Evolutionary conservation across 2,329 filamentous ascomycete species (phyloP).

Genomic region (Fusarium luffae): DNA sequence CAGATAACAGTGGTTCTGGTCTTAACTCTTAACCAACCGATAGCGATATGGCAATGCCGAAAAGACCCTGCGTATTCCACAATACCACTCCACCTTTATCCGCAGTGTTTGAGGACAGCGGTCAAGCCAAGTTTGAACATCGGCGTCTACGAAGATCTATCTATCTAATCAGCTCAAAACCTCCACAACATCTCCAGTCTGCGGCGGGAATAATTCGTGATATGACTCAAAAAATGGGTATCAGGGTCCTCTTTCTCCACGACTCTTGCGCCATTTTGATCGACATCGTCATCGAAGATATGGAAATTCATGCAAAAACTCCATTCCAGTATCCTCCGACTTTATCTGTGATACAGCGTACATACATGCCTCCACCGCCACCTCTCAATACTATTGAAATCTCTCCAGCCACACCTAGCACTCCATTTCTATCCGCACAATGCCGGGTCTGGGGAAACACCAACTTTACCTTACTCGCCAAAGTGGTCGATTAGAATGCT

Average conservation of each 20-base stretch:
- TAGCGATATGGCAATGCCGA: constrained; percentile 9
- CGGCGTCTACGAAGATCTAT: constrained; percentile 19
- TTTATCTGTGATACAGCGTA: not conserved
- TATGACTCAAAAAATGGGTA: constrained; percentile 27
- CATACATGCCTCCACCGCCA: not conserved
- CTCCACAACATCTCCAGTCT: constrained; percentile 14
- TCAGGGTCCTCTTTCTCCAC: constrained; percentile 14
- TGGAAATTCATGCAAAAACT: constrained; percentile 6
- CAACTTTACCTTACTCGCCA: constrained; percentile 19
- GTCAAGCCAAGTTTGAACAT: constrained; percentile 20
- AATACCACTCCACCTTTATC: constrained; percentile 34
- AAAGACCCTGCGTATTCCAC: constrained; percentile 28
- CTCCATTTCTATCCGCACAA: constrained; percentile 24
- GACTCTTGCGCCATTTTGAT: constrained; percentile 22
- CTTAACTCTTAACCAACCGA: constrained; percentile 12
- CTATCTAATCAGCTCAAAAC: not conserved
- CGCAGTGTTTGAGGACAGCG: constrained; percentile 19
- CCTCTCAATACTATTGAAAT: not conserved
- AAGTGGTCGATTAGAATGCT: constrained; percentile 14
- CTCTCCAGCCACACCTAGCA: constrained; percentile 19
- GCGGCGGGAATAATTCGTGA: constrained; percentile 8
- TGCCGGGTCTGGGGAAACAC: constrained; percentile 36
- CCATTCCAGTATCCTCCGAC: not conserved
- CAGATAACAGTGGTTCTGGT: constrained; percentile 25
- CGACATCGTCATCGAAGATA: constrained; percentile 13